Conservation (phyloP, 2,329 filamentous ascomycete genomes). For the Pseudophaeomoniella oleicola region DNA sequence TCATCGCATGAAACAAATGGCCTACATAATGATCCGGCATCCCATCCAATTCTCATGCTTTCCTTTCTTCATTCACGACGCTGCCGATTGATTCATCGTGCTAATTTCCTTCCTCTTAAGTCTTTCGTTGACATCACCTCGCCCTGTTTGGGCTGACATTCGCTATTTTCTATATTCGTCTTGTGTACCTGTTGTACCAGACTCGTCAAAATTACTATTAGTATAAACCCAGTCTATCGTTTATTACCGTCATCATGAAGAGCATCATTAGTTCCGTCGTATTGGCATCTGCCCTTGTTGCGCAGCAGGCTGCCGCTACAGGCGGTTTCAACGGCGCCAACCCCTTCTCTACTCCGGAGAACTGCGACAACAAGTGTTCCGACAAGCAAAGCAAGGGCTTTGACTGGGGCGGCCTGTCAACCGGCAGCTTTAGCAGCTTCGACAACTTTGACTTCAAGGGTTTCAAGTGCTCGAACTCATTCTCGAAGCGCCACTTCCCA, state of each 20-base stretch:
- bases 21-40: background rate
- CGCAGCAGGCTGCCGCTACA: slow-evolving; percentile 31
- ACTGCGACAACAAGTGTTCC: slow-evolving; percentile 65
- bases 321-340: slow-evolving; percentile 33
- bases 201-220: background rate
- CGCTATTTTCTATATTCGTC: background rate
- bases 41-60: background rate
- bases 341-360: slow-evolving; percentile 52
- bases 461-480: slow-evolving; percentile 51
- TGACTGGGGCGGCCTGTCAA: slow-evolving; percentile 50
- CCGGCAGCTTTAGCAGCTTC: slow-evolving; percentile 51
- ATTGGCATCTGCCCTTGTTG: slow-evolving; percentile 29
- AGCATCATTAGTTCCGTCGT: slow-evolving; percentile 12
- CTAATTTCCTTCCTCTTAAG: background rate
- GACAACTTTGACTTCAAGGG: slow-evolving; percentile 61
- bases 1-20: background rate
- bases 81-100: background rate
- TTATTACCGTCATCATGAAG: slow-evolving; percentile 1
- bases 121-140: background rate
- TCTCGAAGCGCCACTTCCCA: slow-evolving; percentile 12
- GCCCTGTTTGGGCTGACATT: background rate
- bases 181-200: background rate
- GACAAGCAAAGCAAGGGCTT: slow-evolving; percentile 55
- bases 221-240: background rate
- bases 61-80: background rate